Evolutionary conservation across 2,329 filamentous ascomycete species (phyloP).

Genomic region (Peltaster fructicola): DNA sequence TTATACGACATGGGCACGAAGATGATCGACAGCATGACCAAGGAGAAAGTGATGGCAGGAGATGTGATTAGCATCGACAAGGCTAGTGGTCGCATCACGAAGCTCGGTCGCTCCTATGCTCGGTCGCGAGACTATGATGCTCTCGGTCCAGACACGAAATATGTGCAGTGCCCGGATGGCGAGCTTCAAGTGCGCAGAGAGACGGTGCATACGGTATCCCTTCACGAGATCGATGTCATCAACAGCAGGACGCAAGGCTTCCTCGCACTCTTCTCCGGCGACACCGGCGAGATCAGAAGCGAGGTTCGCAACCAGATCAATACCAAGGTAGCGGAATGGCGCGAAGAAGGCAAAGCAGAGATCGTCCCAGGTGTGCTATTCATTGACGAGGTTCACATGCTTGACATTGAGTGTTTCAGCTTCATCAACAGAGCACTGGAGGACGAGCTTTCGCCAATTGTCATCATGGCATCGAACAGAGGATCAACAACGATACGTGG

Average conservation of each 20-base stretch:
- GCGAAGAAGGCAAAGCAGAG: conserved; percentile 96
- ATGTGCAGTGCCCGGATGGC: conserved; percentile 91
- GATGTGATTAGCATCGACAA: conserved; percentile 99
- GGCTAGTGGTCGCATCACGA: conserved; percentile 93
- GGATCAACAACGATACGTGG: conserved; percentile 82
- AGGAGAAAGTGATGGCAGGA: conserved; percentile 96
- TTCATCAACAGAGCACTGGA: conserved; percentile 96
- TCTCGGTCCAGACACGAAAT: conserved; percentile 97
- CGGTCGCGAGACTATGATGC: conserved; percentile 95
- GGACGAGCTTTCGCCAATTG: conserved; percentile 83
- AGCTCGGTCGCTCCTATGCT: conserved; percentile 86
- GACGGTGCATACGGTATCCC: conserved; percentile 86
- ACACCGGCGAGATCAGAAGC: conserved; percentile 92
- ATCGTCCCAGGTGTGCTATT: conserved; percentile 95
- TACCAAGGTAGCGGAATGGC: conserved; percentile 97
- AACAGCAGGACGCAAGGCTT: conserved; percentile 98
- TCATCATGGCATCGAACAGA: conserved; percentile 98
- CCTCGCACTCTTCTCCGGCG: conserved; percentile 87
- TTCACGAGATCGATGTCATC: conserved; percentile 98
- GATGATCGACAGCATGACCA: conserved; percentile 99
- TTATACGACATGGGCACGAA: conserved; percentile 99
- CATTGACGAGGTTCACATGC: conserved; percentile 99
- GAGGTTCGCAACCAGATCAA: conserved; percentile 98
- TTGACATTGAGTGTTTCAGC: conserved; percentile 97
- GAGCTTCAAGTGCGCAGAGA: conserved; percentile 96